These are phyloP conservation scores for Scedosporium dehoogii DNA, from an alignment of 2,329 filamentous ascomycete genomes.

Conservation along the genomic window DNA sequence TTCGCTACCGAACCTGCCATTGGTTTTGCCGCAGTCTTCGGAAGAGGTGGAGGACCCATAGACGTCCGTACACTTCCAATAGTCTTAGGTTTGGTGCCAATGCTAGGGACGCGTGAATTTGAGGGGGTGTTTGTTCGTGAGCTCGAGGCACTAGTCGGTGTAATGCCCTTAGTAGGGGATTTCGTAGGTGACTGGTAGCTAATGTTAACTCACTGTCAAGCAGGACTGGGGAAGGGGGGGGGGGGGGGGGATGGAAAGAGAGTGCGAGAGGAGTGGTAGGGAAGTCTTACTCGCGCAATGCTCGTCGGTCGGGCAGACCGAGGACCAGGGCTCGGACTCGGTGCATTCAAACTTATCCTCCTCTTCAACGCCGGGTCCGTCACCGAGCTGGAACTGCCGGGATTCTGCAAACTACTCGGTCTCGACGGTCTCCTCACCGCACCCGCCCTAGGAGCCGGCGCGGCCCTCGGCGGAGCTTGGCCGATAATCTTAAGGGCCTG, in stretches of 20 bases:
- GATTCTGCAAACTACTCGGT: conserved; percentile 37
- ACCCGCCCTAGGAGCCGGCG: conserved; percentile 27
- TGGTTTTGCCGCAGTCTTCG: conserved; percentile 35
- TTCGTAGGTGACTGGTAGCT: conserved; percentile 58
- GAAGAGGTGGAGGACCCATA: conserved; percentile 56
- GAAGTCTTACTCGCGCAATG: conserved; percentile 39
- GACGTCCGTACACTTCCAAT: conserved; percentile 49
- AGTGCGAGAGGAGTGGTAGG: too few relatives aligned
- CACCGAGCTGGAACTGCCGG: conserved; percentile 23
- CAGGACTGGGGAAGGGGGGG: neutral
- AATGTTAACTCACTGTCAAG: neutral
- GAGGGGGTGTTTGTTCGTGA: conserved; percentile 59
- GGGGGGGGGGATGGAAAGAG: too few relatives aligned
- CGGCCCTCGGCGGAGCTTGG: conserved; percentile 24
- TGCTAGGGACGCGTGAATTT: conserved; percentile 35
- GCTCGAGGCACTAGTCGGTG: conserved; percentile 45
- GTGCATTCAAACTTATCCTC: conserved; percentile 60
- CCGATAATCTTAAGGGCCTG: conserved; percentile 53
- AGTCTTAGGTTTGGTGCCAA: conserved; percentile 41
- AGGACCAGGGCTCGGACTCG: conserved; percentile 61
- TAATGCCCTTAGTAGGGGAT: conserved; percentile 68
- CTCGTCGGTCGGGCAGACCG: conserved; percentile 46
- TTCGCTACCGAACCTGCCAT: conserved; percentile 11
- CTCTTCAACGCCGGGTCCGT: conserved; percentile 46
- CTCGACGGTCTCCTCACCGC: conserved; percentile 30